Evolutionary conservation across 768 basidiomycete species (phyloP), one percentile per base, ranked within the genome.

Genomic region (Cystobasidium ongulense): DNA sequence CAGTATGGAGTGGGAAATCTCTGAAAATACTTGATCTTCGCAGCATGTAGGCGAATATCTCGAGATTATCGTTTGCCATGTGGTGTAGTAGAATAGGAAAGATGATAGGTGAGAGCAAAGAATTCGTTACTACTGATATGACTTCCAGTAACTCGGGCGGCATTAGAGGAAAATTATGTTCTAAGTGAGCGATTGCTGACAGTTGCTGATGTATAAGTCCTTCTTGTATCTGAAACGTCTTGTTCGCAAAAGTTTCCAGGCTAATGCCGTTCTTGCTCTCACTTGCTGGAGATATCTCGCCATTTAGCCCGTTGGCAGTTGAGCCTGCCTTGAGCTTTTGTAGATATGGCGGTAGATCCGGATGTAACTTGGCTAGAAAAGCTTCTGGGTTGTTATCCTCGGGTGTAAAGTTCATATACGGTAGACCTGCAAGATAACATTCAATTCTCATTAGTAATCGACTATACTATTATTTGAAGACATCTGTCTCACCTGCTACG

Each of bases 31-130:
- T 39, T 2, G 41, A 53, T 15, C 43, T 46, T 4, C 29, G 27
- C 17, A 67, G 50, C 39, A 67, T 52, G 46, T 67, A 67, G 3
- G 39, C 39, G 35, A 67, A 67, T 3, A 67, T 67, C 36, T 67
- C 65, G 3, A 29, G 21, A 31, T 53, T 67, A 10, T 38, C 65
- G 27, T 31, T 52, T 31, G 65, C 65, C 39, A 67, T 46, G 23
- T 67, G 39, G 13, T 67, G 41, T 21, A 50, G 29, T 21, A 67
- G 50, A 13, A 38, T 23, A 23, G 31, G 39, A 27, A 50, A 67
- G 46, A 67, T 52, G 13, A 35, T 21, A 21, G 65, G 65, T 18
- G 65, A 46, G 4, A 67, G 50, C 15, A 67, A 39, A 15, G 50
- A 25, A 18, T 36, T 50, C n/a, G 46, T 52, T 8, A 31, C 29